A percentile compares a stretch with the other conserved stretches of the same genome.
These are phyloP conservation scores for Bryoglossum gracile DNA, from an alignment of 495 filamentous ascomycete genomes.

Conservation along the genomic window DNA sequence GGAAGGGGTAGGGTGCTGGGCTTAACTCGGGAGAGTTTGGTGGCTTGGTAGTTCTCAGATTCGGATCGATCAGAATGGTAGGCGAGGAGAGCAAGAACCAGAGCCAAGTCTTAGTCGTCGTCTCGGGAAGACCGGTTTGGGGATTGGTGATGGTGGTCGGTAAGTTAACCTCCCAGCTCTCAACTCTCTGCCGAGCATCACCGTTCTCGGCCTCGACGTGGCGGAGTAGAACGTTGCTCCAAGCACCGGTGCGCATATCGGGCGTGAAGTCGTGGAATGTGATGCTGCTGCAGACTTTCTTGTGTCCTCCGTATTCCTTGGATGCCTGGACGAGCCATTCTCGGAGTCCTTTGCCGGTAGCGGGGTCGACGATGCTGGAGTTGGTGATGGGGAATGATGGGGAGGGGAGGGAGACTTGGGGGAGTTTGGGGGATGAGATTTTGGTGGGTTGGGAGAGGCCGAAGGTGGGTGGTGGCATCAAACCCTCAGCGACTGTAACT, in stretches of 20 bases:
- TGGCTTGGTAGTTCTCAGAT: not conserved
- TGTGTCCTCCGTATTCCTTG: conserved; percentile 10
- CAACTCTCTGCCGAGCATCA: conserved; percentile 5
- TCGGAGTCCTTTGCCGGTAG: conserved; percentile 17
- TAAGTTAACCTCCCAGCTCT: conserved; percentile 19
- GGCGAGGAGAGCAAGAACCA: conserved; percentile 20
- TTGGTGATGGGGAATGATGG: not conserved
- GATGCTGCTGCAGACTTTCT: conserved; percentile 12
- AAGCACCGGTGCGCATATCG: conserved; percentile 2
- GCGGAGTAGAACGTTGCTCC: conserved; percentile 7
- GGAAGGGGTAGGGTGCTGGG: no score
- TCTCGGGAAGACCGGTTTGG: not conserved
- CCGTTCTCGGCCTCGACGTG: conserved; percentile 9
- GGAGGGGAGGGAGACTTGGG: not conserved
- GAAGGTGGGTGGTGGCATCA: not conserved
- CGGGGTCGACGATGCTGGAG: conserved; percentile 4
- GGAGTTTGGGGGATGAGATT: not conserved
- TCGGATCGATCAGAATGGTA: not conserved
- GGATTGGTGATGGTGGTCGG: not conserved
- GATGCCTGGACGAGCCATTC: conserved; percentile 16
- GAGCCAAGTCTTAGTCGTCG: conserved; percentile 11
- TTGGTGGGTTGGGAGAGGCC: not conserved
- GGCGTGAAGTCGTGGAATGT: conserved; percentile 20
- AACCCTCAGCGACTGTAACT: not conserved
- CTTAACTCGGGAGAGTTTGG: no score